phyloP scores from a whole-genome alignment of 73 alveolate genomes.

The Paramecium caudatum region DNA sequence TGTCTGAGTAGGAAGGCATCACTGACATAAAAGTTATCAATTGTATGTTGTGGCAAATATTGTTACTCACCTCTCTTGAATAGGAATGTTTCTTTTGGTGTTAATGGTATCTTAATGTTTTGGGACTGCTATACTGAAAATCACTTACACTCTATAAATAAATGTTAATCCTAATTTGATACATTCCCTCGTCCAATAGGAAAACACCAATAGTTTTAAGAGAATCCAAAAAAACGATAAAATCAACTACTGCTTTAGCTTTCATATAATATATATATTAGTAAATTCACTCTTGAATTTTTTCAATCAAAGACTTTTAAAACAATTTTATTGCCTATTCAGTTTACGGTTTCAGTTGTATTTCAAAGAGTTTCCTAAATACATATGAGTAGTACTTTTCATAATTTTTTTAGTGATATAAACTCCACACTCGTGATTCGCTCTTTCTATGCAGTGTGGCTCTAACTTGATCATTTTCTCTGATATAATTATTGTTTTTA shows the following conservation, averaged over 20 bases:
- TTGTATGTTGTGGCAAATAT: constrained; percentile 26
- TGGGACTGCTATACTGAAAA: constrained; percentile 41
- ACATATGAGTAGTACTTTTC: not conserved
- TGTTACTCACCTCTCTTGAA: constrained; percentile 1
- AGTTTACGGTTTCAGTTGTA: not conserved
- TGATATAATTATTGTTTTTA: not conserved
- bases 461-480: constrained; percentile 15
- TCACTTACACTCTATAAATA: constrained; percentile 35
- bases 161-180: constrained; percentile 54
- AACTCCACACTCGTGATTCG: not conserved
- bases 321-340: not conserved
- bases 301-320: not conserved
- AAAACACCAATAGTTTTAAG: constrained; percentile 27
- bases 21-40: constrained; percentile 36
- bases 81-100: constrained; percentile 42
- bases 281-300: too few relatives aligned
- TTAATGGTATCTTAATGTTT: constrained; percentile 36
- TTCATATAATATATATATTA: too few relatives aligned
- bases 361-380: not conserved
- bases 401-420: constrained; percentile 22
- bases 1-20: constrained; percentile 59
- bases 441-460: not conserved
- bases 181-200: constrained; percentile 46
- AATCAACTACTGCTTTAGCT: constrained; percentile 57
- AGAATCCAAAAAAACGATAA: constrained; percentile 47